Percentiles rank a stretch among this genome's conserved stretches.
phyloP scores from a whole-genome alignment of 345 rosid species.

The Eucalyptus cladocalyx region DNA sequence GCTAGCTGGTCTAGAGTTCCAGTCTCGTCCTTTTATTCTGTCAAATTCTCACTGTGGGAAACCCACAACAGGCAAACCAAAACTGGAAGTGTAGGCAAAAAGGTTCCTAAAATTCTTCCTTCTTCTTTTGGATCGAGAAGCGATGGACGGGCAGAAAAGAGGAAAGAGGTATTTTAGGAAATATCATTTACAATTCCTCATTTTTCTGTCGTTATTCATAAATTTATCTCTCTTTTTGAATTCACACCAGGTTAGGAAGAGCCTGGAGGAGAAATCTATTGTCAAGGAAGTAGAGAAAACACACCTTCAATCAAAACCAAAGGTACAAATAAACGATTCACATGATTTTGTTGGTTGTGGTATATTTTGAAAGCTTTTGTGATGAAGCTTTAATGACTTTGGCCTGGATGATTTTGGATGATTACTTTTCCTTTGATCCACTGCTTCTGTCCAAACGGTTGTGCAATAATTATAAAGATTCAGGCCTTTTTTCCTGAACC shows the following conservation, averaged over 20 bases:
- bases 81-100: slow-evolving; percentile 9
- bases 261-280: slow-evolving; percentile 20
- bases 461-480: neutral
- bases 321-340: slow-evolving; percentile 11
- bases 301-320: slow-evolving; percentile 17
- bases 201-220: neutral
- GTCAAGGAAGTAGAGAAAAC: slow-evolving; percentile 13
- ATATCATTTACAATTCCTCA: neutral
- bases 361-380: neutral
- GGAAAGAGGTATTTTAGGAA: slow-evolving; percentile 27
- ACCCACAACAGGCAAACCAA: slow-evolving; percentile 1
- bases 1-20: neutral
- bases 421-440: neutral
- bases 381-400: neutral
- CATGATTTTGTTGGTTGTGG: neutral
- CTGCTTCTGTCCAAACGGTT: neutral
- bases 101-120: slow-evolving; percentile 32
- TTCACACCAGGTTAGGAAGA: slow-evolving; percentile 23
- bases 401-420: neutral
- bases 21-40: neutral
- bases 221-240: neutral
- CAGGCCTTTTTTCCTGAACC: neutral
- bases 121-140: slow-evolving; percentile 27
- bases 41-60: neutral
- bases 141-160: slow-evolving; percentile 16